Conservation (phyloP, 441 rosid genomes). For the Syzygium syzygioides region DNA sequence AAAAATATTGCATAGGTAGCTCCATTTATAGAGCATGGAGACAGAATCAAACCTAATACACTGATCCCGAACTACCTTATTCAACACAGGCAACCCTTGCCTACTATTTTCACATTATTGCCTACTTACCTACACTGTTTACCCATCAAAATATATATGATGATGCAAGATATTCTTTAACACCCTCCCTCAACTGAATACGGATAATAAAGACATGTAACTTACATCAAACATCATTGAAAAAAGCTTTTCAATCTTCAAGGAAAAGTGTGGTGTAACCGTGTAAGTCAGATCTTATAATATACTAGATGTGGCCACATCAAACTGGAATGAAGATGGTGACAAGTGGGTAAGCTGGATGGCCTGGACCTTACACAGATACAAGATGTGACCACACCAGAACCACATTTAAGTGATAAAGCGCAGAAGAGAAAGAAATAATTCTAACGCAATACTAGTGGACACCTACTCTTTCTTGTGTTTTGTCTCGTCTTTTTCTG, state of each 20-base stretch:
- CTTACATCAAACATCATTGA: background rate
- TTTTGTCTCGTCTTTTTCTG: too few species aligned
- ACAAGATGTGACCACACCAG: background rate
- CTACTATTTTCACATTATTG: background rate
- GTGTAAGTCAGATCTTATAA: background rate
- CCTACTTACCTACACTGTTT: background rate
- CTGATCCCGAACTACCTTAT: background rate
- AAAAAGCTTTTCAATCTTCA: background rate
- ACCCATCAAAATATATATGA: background rate
- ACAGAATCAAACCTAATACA: background rate
- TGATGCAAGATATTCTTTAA: background rate
- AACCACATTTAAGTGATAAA: background rate
- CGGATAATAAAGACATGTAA: background rate
- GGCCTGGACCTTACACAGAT: background rate
- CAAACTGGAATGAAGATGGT: background rate
- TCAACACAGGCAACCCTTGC: background rate
- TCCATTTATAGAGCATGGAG: background rate
- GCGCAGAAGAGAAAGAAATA: background rate
- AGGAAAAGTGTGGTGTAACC: background rate
- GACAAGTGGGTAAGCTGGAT: background rate
- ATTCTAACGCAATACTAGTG: background rate
- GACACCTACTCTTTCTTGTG: background rate
- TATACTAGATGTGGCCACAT: background rate
- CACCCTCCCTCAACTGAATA: background rate
- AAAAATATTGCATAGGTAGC: background rate